A percentile compares a stretch with the other conserved stretches of the same genome.
Conservation (phyloP, 257 asterid species). For the Craterostigma plantagineum region DNA sequence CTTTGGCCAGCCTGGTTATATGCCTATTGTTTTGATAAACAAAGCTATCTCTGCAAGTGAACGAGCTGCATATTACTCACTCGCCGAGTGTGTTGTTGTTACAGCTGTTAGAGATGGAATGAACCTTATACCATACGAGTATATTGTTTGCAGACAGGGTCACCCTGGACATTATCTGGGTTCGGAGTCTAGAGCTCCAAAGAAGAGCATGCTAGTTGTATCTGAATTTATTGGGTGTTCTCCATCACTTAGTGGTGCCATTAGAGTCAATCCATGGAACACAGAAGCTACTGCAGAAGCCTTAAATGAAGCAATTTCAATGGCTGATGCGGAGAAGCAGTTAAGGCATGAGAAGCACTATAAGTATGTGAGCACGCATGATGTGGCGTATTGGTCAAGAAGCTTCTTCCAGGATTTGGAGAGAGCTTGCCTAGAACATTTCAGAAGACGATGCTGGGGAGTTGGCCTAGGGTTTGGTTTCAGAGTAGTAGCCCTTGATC, state of each 20-base stretch:
- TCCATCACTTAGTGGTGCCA: constrained; percentile 51
- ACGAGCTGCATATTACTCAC: constrained; percentile 49
- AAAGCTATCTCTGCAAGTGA: constrained; percentile 34
- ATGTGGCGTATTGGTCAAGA: constrained; percentile 60
- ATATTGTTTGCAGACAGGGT: constrained; percentile 68
- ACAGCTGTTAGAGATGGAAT: constrained; percentile 78
- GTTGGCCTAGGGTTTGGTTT: constrained; percentile 75
- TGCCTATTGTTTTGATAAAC: constrained; percentile 38
- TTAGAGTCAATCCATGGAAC: constrained; percentile 74
- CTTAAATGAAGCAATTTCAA: constrained; percentile 51
- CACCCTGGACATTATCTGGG: constrained; percentile 6
- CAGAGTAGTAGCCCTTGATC: constrained; percentile 67
- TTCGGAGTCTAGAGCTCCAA: too few species aligned
- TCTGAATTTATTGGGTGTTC: constrained; percentile 78
- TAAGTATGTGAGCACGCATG: constrained; percentile 56
- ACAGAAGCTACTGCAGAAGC: constrained; percentile 70
- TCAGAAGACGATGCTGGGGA: constrained; percentile 58
- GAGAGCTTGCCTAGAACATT: constrained; percentile 68
- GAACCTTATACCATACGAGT: constrained; percentile 8
- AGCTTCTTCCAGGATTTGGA: constrained; percentile 78
- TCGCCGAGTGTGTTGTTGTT: constrained; percentile 64
- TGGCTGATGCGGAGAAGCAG: constrained; percentile 55
- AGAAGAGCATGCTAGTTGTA: constrained; percentile 38
- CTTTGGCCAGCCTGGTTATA: constrained; percentile 52
- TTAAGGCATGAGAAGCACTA: constrained; percentile 73